Evolutionary conservation across 139 green algal species (phyloP).

Genomic region (Cymbomonas tetramitiformis): DNA sequence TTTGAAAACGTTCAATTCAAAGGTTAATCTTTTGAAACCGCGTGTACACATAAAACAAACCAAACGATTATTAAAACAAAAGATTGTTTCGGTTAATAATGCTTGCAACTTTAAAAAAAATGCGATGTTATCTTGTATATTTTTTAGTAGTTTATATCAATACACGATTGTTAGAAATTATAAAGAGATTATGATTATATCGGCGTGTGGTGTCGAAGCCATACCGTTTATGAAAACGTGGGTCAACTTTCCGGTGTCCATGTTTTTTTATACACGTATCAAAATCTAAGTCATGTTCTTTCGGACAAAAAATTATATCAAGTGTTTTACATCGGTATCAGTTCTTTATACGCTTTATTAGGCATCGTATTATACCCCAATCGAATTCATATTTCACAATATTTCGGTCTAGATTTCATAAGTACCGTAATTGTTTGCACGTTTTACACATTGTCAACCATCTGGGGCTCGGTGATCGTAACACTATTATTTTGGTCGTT

Average conservation of each 20-base stretch:
- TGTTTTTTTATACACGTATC: no score
- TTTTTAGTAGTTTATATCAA: no score
- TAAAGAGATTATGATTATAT: no score
- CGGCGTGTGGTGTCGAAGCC: conserved; percentile 83
- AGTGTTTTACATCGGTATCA: conserved; percentile 72
- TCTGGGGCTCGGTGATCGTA: conserved; percentile 96
- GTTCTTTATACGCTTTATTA: conserved; percentile 94
- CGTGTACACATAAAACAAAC: no score
- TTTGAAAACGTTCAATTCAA: no score
- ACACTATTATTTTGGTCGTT: conserved; percentile 94
- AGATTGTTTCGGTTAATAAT: no score
- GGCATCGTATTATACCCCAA: conserved; percentile 93
- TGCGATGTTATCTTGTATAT: no score
- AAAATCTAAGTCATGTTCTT: conserved; percentile 82
- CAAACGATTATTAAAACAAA: no score
- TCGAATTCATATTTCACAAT: conserved; percentile 48
- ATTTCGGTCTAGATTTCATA: conserved; percentile 56
- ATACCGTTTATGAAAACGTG: conserved; percentile 98
- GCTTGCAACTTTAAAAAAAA: no score
- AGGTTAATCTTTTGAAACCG: no score
- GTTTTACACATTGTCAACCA: conserved; percentile 99
- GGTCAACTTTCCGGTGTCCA: conserved; percentile 56
- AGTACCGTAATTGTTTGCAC: conserved; percentile 94
- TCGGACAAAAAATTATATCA: conserved; percentile 74
- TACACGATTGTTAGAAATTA: no score